A percentile compares a stretch with the other conserved stretches of the same genome.
These are phyloP conservation scores for Cladophialophora immunda DNA, from an alignment of 2,329 filamentous ascomycete species.

Conservation along the genomic window DNA sequence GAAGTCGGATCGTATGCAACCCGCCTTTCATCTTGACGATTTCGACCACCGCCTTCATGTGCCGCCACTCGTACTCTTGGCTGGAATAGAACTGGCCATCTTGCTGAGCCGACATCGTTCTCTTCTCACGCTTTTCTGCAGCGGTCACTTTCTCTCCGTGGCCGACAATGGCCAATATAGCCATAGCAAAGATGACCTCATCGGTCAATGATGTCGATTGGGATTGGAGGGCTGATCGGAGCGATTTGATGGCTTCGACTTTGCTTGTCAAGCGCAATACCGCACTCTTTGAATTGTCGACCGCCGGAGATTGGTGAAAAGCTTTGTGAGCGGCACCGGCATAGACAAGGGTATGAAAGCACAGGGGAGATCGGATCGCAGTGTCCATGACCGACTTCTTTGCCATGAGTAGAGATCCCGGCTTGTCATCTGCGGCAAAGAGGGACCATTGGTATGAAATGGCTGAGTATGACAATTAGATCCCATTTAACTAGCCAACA, in stretches of 20 bases:
- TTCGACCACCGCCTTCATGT: conserved; percentile 19
- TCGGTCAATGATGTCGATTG: conserved; percentile 11
- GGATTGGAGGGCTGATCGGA: conserved; percentile 10
- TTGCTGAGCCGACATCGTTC: conserved; percentile 19
- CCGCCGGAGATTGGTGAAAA: conserved; percentile 18
- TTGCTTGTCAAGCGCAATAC: conserved; percentile 19
- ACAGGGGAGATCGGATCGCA: conserved; percentile 19
- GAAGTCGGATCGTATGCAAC: conserved; percentile 17
- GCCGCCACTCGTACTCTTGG: conserved; percentile 23
- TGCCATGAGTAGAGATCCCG: conserved; percentile 6
- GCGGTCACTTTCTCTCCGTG: conserved; percentile 19
- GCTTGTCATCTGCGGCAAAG: conserved; percentile 17
- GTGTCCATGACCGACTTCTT: conserved; percentile 19
- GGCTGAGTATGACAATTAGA: conserved; percentile 3
- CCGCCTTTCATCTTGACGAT: conserved; percentile 23
- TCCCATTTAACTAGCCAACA: background rate
- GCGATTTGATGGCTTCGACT: conserved; percentile 5
- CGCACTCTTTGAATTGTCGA: conserved; percentile 20
- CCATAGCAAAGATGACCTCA: conserved; percentile 21
- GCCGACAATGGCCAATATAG: conserved; percentile 10
- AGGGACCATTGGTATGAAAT: conserved; percentile 26
- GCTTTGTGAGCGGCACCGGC: conserved; percentile 24
- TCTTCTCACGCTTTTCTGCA: conserved; percentile 9
- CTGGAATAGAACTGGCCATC: conserved; percentile 22
- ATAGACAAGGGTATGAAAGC: conserved; percentile 20